Evolutionary conservation across 768 basidiomycete genomes (phyloP), one percentile per base, ranked within the genome.

Genomic region (Trametes meyenii): DNA sequence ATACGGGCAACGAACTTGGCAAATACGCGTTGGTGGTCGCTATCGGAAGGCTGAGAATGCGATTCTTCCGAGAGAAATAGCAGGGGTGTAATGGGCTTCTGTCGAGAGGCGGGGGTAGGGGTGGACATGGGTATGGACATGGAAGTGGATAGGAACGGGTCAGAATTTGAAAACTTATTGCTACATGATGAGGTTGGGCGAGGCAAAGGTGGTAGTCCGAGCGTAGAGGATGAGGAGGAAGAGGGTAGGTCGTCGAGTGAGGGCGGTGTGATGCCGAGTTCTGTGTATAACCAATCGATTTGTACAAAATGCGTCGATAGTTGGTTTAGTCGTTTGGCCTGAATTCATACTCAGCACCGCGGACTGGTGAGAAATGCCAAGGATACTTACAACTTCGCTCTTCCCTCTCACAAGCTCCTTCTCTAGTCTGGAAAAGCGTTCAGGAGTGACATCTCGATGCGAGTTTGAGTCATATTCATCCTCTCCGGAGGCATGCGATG

Each of bases 321-420:
- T 55, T 87, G 80, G 50, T 79, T 77, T 36, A 90, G 78, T 26
- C 92, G 86, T 70, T 88, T 90, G 26, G 80, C 75, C 90, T 92
- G 62, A 24, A 36, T 33, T 46, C 50, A 14, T 61, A 58, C 23
- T 17, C 44, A 48, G 43, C 23, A 55, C 44, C n/a, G 44, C 39
- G 50, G 5, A 12, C 55, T 52, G 44, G 13, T 19, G 12, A 17
- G 24, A 42, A 16, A 16, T 23, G 11, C 40, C 13, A 26, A 3
- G 3, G 3, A 3, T 42, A 79, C 90, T 69, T 67, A 93, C 90
- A 55, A 93, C 82, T 83, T 96, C 94, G n/a, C 83, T 83, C 73
- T 94, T 94, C 12, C 91, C 92, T 55, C 89, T 80, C 11, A 90
- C 86, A 17, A 94, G 81, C 69, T 95, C 92, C 71, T 90, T 89